Evolutionary conservation across 2,329 filamentous ascomycete genomes (phyloP), one percentile per base, ranked within the genome.

Genomic region (Chaetomium strumarium): DNA sequence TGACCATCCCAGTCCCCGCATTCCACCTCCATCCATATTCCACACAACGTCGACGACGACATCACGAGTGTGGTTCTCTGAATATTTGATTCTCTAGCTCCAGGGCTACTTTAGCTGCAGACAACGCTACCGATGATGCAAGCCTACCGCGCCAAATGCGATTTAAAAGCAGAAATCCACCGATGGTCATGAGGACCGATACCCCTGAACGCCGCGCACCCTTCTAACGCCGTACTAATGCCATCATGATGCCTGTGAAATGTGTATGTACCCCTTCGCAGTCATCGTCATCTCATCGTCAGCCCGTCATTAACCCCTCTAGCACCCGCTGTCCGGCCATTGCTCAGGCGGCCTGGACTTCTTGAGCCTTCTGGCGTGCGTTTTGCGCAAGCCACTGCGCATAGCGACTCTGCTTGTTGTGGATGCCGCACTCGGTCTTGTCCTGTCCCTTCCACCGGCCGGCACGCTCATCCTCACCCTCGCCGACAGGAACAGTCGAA

Each of bases 381-480:
- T 42, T 44, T 49, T 56, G 50, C 52, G 58, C 54, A 24, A 95
- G 73, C 71, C 86, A 96, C 72, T 91, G 84, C 11, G 90, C 88
- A 66, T 97, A 99, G 62, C 90, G 85, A 53, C 89, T 95, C 70
- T 91, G 86, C 72, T 93, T 95, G 78, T 97, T 97, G 81, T 99
- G 93, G 67, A 99, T 97, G 44, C 93, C 93, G 70, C 93, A 99
- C 76, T 99, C 93, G 14, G 90, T 95, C 85, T 99, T 99, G 65
- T 79, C 75, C 70, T 90, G 87, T 57, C 93, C 93, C 80, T 96
- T 96, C 93, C 93, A 99, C 62, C 93, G 85, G 53, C 93, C 93
- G 9, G 93, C 87, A 47, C 93, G 86, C 81, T 99, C 93, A 65
- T 97, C 93, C 73, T 99, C 93, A 60, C 88, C 88, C 54, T 92